phyloP scores from a whole-genome alignment of 306 rosid species.

The Cucurbita ficifolia region DNA sequence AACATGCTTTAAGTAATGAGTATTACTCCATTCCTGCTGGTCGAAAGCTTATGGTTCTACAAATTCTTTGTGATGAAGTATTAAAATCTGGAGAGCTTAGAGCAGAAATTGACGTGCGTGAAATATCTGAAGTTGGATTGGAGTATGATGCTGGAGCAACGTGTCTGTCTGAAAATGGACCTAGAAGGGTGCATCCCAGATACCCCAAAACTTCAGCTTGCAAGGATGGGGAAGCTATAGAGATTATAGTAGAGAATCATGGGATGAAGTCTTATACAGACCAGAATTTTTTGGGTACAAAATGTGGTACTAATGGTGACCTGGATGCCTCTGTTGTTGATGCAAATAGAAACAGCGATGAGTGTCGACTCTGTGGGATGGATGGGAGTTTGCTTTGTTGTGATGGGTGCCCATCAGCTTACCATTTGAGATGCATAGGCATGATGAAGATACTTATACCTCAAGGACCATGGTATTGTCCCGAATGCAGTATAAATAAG shows the following conservation, averaged over 20 bases:
- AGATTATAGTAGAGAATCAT: constrained; percentile 24
- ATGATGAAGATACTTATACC: constrained; percentile 73
- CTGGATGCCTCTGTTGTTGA: constrained; percentile 28
- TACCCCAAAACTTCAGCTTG: constrained; percentile 49
- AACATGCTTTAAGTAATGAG: constrained; percentile 44
- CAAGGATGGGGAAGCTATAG: constrained; percentile 43
- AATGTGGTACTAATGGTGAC: constrained; percentile 23
- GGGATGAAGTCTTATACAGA: constrained; percentile 24
- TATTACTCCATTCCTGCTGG: constrained; percentile 54
- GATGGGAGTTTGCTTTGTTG: constrained; percentile 94
- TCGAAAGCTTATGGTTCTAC: constrained; percentile 65
- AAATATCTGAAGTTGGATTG: constrained; percentile 58
- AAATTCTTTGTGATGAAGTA: constrained; percentile 69
- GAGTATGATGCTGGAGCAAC: constrained; percentile 55
- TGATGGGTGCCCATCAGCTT: constrained; percentile 97
- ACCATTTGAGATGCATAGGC: constrained; percentile 94
- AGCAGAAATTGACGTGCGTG: constrained; percentile 66
- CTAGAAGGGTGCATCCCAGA: constrained; percentile 64
- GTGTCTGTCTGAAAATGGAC: constrained; percentile 35
- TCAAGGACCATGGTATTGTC: constrained; percentile 93
- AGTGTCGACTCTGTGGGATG: constrained; percentile 95
- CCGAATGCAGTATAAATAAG: constrained; percentile 72
- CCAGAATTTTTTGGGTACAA: constrained; percentile 12
- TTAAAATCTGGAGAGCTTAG: constrained; percentile 53
- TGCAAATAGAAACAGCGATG: constrained; percentile 67